Evolutionary conservation across 2,329 filamentous ascomycete genomes (phyloP), one percentile per base, ranked within the genome.

Genomic region (Alternaria tenuissima): DNA sequence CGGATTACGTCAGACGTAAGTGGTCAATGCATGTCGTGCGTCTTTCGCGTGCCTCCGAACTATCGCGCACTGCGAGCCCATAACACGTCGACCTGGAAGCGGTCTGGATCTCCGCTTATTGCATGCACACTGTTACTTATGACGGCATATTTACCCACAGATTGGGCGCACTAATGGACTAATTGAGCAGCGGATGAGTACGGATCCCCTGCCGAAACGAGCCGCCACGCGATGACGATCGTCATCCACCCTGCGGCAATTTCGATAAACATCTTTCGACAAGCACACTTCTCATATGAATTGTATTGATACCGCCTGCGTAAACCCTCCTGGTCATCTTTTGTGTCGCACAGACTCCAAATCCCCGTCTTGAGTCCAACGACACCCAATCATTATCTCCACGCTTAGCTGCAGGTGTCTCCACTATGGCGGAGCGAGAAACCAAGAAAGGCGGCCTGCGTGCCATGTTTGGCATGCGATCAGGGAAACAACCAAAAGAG

Each of bases 371-470:
- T 51, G 41, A 44, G 18, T 16, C 1, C 16, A 5, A 32, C 32
- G 20, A 49, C 3, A 39, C 18, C 4, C 39, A 5, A 12, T 47
- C 5, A 26, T 20, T 22, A 41, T 20, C 7, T 54, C 14, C 30
- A 14, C 46, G 1, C 22, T 38, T 28, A 36, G 34, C 34, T 20
- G 20, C 36, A n/a, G 38, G n/a, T 26, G 42, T 34, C 36, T 38
- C 42, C 41, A 64, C 14, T 20, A 72, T 72, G 69, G 61, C 63
- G 7, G 62, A 68, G 48, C 54, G 24, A 30, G 58, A 61, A 57
- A 62, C 64, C 14, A 72, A 69, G 47, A 71, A 67, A 47, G 51
- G 69, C 38, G 68, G 68, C 16, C 49, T 72, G 14, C 63, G 61
- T 8, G 63, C 67, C 49, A 64, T 71, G 56, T 71, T 72, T 53